Base-by-base conservation (phyloP, 352 stramenopile genomes). In the Globisporangium takayamanum region DNA sequence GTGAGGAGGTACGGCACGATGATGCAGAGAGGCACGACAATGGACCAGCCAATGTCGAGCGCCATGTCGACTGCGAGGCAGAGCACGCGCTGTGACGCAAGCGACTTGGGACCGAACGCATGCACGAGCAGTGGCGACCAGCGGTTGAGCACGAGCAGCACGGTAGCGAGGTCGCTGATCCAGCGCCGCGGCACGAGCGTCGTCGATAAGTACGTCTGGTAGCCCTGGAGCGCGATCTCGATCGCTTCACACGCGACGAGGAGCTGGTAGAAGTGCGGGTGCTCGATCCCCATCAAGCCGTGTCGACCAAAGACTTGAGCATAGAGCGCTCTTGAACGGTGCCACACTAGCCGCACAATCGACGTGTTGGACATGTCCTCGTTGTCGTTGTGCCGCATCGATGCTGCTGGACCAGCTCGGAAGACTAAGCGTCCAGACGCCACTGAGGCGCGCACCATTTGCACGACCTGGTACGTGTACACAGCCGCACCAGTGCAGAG, bases 21-120 rank as follows among this genome's bases (percentile, higher is more conserved):
- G 30, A 72, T 69, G 47, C 66, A 67, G 11, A 39, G 53, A 20
- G 66, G 66, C 28, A 72, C 47, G 50, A 69, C 50, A 42, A 69
- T 66, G 0, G 61, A 59, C 66, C 66, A 72, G 3, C 49, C 57
- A 53, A 72, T 66, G 39, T 72, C 66, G 5, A 72, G 58, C 5
- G 53, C 49, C 14, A 69, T 22, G n/a, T 72, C 66, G 12, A 69
- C 47, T 2, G 53, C 26, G 8, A 47, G 65, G 41, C 57, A 66
- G 26, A 68, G 47, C 8, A 69, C 62, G 12, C 66, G 61, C 11
- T 62, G 60, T 18, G 62, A 59, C 5, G 57, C 61, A 6, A 55
- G 51, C 57, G 44, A 55, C 66, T 55, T 5, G 62, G 57, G 10
- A 33, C 44, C 5, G 56, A 63, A 47, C 53, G 67, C 14, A 20